These are phyloP conservation scores for Hebeloma cylindrosporum DNA, from an alignment of 768 basidiomycete species.

Conservation along the genomic window DNA sequence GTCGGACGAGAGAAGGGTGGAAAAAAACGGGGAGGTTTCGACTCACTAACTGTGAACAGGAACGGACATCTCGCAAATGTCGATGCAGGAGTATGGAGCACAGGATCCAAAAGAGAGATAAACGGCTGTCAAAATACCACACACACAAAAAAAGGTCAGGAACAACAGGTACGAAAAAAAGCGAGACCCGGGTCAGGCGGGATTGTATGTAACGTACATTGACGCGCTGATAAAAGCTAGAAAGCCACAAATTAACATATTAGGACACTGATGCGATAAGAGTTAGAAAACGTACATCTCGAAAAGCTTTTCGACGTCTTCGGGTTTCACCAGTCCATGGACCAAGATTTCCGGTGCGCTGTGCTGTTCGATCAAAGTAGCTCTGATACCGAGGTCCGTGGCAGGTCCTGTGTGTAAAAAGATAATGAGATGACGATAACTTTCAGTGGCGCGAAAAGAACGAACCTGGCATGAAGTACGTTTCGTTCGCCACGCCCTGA, in stretches of 20 bases:
- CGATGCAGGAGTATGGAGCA: slow-evolving; percentile 74
- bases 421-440: slow-evolving; percentile 3
- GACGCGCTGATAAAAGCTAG: slow-evolving; percentile 68
- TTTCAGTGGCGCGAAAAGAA: slow-evolving; percentile 5
- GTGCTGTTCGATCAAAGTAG: slow-evolving; percentile 72
- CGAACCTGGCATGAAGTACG: slow-evolving; percentile 77
- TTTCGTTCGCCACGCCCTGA: slow-evolving; percentile 79
- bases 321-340: slow-evolving; percentile 73
- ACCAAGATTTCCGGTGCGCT: slow-evolving; percentile 81
- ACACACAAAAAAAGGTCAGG: too few species aligned
- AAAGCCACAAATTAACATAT: slow-evolving; percentile 1
- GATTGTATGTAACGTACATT: slow-evolving; percentile 48
- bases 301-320: slow-evolving; percentile 82
- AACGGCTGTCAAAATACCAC: slow-evolving; percentile 54
- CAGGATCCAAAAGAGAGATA: slow-evolving; percentile 77
- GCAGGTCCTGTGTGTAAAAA: slow-evolving; percentile 54
- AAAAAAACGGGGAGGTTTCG: not conserved
- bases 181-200: not conserved
- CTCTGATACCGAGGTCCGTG: slow-evolving; percentile 66
- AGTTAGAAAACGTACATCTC: slow-evolving; percentile 58
- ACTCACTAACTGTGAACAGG: slow-evolving; percentile 83
- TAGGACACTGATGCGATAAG: not conserved
- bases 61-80: slow-evolving; percentile 87
- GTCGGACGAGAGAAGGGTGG: too few species aligned
- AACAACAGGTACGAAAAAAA: too few species aligned